A percentile compares a stretch with the other conserved stretches of the same genome.
These are phyloP conservation scores for Chaetomium cochliodes DNA, from an alignment of 495 filamentous ascomycete genomes.

Conservation along the genomic window DNA sequence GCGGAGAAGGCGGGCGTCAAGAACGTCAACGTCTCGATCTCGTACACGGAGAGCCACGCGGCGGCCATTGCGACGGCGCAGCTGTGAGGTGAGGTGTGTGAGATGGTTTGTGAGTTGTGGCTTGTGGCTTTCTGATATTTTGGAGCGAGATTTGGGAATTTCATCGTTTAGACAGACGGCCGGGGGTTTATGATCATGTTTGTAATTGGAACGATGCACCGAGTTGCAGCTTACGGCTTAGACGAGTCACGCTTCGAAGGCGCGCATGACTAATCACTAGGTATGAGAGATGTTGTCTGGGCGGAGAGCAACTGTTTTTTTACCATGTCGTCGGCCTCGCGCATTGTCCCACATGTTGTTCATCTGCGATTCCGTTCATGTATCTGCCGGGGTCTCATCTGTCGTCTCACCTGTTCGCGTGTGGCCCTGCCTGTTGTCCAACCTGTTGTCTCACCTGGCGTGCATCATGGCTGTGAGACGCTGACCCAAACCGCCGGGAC, in stretches of 20 bases:
- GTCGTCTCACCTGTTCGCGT: too few relatives aligned
- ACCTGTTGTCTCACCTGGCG: not conserved
- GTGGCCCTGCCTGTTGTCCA: too few relatives aligned
- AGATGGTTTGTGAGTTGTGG: not conserved
- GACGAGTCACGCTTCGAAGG: not conserved
- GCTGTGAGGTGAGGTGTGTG: too few relatives aligned
- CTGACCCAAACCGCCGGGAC: not conserved
- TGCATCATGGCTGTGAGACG: not conserved
- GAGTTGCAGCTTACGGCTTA: not conserved
- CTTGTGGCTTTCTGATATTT: conserved; percentile 4
- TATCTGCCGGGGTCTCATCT: too few relatives aligned
- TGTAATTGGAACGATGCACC: conserved; percentile 4
- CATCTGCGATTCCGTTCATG: too few relatives aligned
- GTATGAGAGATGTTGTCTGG: not conserved
- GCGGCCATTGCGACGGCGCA: conserved; percentile 73
- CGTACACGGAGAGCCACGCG: conserved; percentile 87
- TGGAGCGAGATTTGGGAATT: conserved; percentile 6
- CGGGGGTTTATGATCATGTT: conserved; percentile 13
- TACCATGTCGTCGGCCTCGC: not conserved
- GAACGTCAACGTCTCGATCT: conserved; percentile 85
- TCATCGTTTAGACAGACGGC: not conserved
- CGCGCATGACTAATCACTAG: conserved; percentile 2
- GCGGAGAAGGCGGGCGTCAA: conserved; percentile 84
- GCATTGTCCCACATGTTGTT: not conserved
- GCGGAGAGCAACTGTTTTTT: not conserved